Evolutionary conservation across 345 rosid species (phyloP).

Genomic region (Clausena lansium): DNA sequence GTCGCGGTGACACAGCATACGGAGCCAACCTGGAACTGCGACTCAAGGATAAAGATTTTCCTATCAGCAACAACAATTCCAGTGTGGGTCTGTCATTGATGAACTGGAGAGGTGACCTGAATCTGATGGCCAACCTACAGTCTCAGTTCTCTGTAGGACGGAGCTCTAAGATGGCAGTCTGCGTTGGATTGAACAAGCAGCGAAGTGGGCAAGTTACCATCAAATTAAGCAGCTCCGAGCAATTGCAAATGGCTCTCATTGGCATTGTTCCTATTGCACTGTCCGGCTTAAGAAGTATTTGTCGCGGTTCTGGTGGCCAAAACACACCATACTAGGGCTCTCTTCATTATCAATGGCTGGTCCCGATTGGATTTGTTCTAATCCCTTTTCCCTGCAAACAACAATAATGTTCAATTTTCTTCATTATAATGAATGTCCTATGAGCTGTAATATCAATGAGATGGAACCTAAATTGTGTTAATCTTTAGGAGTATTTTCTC

Average conservation of each 20-base stretch:
- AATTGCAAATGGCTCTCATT: conserved; percentile 30
- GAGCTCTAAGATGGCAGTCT: conserved; percentile 30
- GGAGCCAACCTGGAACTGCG: conserved; percentile 40
- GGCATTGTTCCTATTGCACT: conserved; percentile 35
- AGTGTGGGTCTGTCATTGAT: conserved; percentile 33
- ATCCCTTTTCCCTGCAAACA: not conserved
- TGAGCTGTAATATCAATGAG: conserved; percentile 2
- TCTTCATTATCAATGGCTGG: not conserved
- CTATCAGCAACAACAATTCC: conserved; percentile 31
- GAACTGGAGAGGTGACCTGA: conserved; percentile 35
- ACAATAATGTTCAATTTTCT: not conserved
- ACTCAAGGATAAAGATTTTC: conserved; percentile 35
- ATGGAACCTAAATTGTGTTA: not conserved
- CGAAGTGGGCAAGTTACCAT: conserved; percentile 38
- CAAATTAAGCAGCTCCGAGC: conserved; percentile 43
- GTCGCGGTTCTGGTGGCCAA: conserved; percentile 11
- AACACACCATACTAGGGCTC: not conserved
- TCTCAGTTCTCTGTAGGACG: conserved; percentile 37
- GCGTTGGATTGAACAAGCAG: conserved; percentile 44
- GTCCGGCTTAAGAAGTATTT: conserved; percentile 26
- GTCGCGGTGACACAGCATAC: conserved; percentile 27
- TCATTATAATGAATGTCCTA: not conserved
- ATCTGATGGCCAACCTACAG: conserved; percentile 37
- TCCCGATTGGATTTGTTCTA: not conserved
- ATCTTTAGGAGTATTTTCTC: not conserved